Evolutionary conservation across 441 rosid species (phyloP), one percentile per base, ranked within the genome.

Genomic region (Adansonia rubrostipa): DNA sequence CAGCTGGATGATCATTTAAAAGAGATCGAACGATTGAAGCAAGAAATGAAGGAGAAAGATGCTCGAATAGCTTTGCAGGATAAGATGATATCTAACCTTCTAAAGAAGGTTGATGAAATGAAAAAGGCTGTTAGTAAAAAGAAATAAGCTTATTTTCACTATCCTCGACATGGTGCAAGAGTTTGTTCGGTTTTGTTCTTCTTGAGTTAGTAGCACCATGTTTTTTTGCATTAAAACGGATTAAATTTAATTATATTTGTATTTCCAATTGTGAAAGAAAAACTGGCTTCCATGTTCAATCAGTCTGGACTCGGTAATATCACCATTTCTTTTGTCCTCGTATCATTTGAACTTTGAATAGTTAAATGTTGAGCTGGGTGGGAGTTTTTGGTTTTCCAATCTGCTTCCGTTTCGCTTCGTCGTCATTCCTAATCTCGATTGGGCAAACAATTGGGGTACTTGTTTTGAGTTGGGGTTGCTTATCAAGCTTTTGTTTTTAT

Each of bases 11-110:
- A 78, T 4, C 78, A 75, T 70, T 73, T 76, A 71, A 53, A 78
- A 67, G 71, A 68, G 82, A 81, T 65, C 2, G 76, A 71, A 40
- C 73, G 74, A 53, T 48, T 80, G 82, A 76, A 66, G 36, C 74
- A 51, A 53, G 79, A 73, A 61, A 77, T 92, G 61, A 83, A 75
- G 68, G 69, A 82, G 9, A 91, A 89, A 82, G 91, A 87, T 53
- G 62, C 77, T 22, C 81, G 85, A 79, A 79, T 91, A 58, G 22
- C 80, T 47, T 22, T 77, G 17, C 89, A 80, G 84, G 88, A 89
- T 79, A 87, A 85, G 87, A 91, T 53, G 47, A 53, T 51, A 71
- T 8, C 62, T 8, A 28, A 53, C 47, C 62, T 33, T 33, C 20
- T 53, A n/a, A 71, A 71, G 9, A 51, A 71, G 75, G 62, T 82